A percentile compares a stretch with the other conserved stretches of the same genome.
phyloP scores from a whole-genome alignment of 495 filamentous ascomycete species.

The Neurospora sp. region DNA sequence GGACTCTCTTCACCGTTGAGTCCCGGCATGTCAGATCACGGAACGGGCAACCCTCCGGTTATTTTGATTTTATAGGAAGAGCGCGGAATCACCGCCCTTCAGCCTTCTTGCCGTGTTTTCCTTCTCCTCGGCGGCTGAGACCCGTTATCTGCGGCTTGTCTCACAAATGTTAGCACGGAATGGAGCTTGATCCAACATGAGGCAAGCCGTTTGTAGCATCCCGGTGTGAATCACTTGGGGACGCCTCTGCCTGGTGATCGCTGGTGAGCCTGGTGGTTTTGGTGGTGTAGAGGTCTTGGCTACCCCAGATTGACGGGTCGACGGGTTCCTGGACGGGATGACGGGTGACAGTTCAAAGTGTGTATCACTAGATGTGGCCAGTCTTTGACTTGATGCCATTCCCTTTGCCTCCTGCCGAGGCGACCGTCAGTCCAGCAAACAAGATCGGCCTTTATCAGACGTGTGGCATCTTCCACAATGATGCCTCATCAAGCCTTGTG shows the following conservation, averaged over 20 bases:
- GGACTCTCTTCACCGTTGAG: not conserved
- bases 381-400: not conserved
- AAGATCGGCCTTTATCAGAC: not conserved
- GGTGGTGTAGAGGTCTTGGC: not conserved
- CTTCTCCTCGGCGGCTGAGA: not conserved
- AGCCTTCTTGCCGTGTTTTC: not conserved
- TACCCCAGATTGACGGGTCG: not conserved
- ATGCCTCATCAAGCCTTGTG: constrained; percentile 2
- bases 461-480: not conserved
- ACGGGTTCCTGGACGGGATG: not conserved
- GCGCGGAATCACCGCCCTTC: not conserved
- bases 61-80: not conserved
- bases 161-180: not conserved
- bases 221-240: not conserved
- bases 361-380: not conserved
- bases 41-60: not conserved
- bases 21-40: not conserved
- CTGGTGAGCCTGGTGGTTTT: not conserved
- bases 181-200: not conserved
- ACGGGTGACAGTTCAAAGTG: not conserved
- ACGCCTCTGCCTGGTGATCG: not conserved
- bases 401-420: not conserved
- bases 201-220: not conserved
- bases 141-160: not conserved
- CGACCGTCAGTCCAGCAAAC: not conserved